Conservation (phyloP, 1,139 yeast species). For the Lodderomyces jiufengensis region DNA sequence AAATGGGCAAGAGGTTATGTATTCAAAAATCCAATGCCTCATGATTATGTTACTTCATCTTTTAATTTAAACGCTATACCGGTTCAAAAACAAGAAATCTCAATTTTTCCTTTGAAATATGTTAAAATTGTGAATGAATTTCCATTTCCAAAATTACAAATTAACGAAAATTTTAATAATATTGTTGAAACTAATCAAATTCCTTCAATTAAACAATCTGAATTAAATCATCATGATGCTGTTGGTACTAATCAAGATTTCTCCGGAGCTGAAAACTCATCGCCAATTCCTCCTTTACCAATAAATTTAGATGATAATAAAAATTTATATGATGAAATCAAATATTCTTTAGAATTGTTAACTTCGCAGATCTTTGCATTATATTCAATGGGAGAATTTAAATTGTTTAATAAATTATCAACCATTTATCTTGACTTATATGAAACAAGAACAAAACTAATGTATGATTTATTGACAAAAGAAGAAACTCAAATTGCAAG, state of each 20-base stretch:
- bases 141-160: conserved; percentile 25
- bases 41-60: conserved; percentile 61
- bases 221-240: conserved; percentile 30
- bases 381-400: conserved; percentile 67
- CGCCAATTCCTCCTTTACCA: conserved; percentile 53
- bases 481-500: conserved; percentile 55
- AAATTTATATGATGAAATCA: conserved; percentile 51
- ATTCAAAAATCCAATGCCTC: conserved; percentile 60
- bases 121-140: conserved; percentile 36
- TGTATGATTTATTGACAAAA: conserved; percentile 54
- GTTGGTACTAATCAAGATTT: conserved; percentile 17
- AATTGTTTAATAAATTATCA: conserved; percentile 53
- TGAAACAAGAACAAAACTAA: conserved; percentile 58
- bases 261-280: conserved; percentile 8
- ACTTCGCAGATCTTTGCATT: conserved; percentile 65
- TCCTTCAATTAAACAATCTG: conserved; percentile 44
- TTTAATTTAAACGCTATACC: conserved; percentile 63
- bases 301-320: conserved; percentile 30
- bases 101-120: conserved; percentile 59
- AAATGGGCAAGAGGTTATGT: conserved; percentile 84
- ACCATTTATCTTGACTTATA: conserved; percentile 57
- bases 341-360: conserved; percentile 52
- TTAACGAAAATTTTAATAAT: conserved; percentile 32
- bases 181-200: conserved; percentile 27
- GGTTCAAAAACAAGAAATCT: conserved; percentile 46